Percentiles rank a stretch among this genome's conserved stretches.
phyloP scores from a whole-genome alignment of 2,329 filamentous ascomycete genomes.

The Tolypocladium inflatum region DNA sequence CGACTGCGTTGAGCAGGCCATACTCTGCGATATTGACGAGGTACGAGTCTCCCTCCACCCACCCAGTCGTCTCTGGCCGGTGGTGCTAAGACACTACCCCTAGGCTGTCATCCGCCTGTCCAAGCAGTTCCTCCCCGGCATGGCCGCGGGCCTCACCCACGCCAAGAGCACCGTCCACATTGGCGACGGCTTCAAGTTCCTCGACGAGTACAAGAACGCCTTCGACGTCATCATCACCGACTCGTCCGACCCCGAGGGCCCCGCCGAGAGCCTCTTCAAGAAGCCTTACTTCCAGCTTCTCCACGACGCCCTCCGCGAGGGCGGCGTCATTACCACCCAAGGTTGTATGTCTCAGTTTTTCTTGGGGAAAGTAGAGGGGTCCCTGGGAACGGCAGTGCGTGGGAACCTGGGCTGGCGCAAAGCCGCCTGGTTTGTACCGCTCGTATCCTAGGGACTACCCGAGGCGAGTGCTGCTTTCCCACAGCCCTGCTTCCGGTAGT shows the following conservation, averaged over 20 bases:
- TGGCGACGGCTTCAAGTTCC: conserved; percentile 98
- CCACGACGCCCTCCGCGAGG: conserved; percentile 78
- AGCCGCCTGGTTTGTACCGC: background rate
- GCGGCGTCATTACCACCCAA: conserved; percentile 99
- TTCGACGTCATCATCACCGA: conserved; percentile 99
- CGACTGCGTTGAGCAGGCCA: conserved; percentile 89
- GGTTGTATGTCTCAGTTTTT: conserved; percentile 88
- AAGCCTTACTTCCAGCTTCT: conserved; percentile 98
- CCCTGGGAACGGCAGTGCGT: conserved; percentile 21
- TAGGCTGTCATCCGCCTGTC: conserved; percentile 93
- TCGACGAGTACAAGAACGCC: conserved; percentile 89
- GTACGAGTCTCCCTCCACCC: conserved; percentile 48
- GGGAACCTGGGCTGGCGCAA: background rate
- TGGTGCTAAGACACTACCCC: background rate
- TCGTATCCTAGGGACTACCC: conserved; percentile 21
- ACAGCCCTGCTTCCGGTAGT: conserved; percentile 26
- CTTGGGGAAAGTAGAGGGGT: conserved; percentile 28
- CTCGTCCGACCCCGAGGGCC: conserved; percentile 93
- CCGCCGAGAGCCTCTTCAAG: conserved; percentile 93
- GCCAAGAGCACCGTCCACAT: conserved; percentile 88
- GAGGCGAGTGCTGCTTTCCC: conserved; percentile 30
- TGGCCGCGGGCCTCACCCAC: conserved; percentile 89
- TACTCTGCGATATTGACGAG: conserved; percentile 98
- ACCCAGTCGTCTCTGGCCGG: background rate
- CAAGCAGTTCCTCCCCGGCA: conserved; percentile 93